phyloP scores from a whole-genome alignment of 73 alveolate genomes.

The Paramecium primaurelia region DNA sequence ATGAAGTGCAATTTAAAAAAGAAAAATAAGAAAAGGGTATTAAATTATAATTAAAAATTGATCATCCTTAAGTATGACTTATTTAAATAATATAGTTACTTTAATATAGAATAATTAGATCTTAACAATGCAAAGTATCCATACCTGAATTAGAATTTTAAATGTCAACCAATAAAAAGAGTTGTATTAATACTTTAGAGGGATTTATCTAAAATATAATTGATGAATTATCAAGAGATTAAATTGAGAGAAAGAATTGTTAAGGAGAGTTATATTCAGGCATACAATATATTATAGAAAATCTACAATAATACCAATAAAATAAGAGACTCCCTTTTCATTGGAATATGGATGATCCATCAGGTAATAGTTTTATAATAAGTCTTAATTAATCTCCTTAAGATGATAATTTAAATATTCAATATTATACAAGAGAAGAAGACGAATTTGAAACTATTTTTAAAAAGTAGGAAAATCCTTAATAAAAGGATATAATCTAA shows the following conservation, averaged over 20 bases:
- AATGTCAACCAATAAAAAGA: constrained; percentile 92
- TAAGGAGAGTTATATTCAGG: neutral
- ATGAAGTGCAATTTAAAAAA: constrained; percentile 90
- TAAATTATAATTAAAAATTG: constrained; percentile 69
- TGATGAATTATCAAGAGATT: neutral
- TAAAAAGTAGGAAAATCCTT: neutral
- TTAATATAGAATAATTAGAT: constrained; percentile 87
- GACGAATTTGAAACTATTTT: neutral
- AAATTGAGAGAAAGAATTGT: neutral
- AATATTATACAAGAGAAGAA: neutral
- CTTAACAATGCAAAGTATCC: constrained; percentile 75
- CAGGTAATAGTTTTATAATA: neutral
- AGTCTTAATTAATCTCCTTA: neutral
- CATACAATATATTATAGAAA: neutral
- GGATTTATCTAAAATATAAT: constrained; percentile 65
- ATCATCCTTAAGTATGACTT: neutral
- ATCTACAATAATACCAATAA: neutral
- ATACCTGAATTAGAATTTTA: constrained; percentile 91
- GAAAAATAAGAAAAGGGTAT: constrained; percentile 86
- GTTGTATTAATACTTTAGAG: constrained; percentile 91
- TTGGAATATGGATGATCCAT: neutral
- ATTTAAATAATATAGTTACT: constrained; percentile 51
- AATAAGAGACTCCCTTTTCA: neutral
- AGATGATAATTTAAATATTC: neutral
- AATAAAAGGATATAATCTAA: neutral